Conservation (phyloP, 1,284 basidiomycete genomes). For the Vanrija sp. region DNA sequence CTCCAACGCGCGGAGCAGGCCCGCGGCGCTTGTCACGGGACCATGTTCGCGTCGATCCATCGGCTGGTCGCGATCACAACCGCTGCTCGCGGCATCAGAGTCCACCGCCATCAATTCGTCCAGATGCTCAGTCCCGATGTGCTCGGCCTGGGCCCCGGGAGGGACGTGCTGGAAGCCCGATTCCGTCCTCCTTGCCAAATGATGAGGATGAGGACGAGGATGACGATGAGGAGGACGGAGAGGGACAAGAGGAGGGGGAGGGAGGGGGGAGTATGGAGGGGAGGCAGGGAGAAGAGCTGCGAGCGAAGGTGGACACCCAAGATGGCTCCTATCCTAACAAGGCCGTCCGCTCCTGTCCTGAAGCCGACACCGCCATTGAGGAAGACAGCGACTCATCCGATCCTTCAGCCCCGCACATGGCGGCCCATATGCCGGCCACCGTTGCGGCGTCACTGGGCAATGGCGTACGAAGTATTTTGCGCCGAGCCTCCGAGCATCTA, state of each 20-base stretch:
- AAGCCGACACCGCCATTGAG: not conserved
- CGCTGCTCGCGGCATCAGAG: conserved; percentile 34
- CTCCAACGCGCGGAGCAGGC: not conserved
- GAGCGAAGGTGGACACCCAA: conserved; percentile 30
- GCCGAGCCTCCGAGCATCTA: conserved; percentile 37
- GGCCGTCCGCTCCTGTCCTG: not conserved
- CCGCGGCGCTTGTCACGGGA: conserved; percentile 12
- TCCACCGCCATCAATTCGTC: conserved; percentile 29
- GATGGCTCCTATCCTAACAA: conserved; percentile 7
- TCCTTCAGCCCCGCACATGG: not conserved
- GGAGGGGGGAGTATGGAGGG: conserved; percentile 27
- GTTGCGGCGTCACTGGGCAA: not conserved
- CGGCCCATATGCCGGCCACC: not conserved
- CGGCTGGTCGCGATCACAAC: conserved; percentile 9
- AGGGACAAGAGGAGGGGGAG: too few species aligned
- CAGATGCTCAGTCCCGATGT: conserved; percentile 14
- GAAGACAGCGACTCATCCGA: conserved; percentile 3
- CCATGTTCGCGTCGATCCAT: conserved; percentile 33
- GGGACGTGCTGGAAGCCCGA: conserved; percentile 36
- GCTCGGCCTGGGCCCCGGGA: conserved; percentile 34
- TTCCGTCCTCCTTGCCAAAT: conserved; percentile 34
- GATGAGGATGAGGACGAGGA: conserved; percentile 59
- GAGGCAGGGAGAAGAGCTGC: conserved; percentile 15
- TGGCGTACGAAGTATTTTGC: conserved; percentile 24
- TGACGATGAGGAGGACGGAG: conserved; percentile 43